Conservation (phyloP, 2,329 filamentous ascomycete species). For the Cladosporium halotolerans region DNA sequence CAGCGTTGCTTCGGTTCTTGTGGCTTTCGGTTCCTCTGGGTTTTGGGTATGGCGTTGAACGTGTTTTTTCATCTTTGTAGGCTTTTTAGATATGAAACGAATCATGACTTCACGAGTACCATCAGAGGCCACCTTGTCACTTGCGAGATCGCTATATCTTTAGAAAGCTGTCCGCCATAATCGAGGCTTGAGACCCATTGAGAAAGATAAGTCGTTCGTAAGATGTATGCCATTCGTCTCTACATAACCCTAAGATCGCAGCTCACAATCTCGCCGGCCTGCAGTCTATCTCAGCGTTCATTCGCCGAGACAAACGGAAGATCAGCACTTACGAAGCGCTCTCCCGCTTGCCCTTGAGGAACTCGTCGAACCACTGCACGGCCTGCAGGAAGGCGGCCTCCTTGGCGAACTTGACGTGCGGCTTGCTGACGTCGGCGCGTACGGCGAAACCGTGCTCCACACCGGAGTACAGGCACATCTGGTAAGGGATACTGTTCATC, state of each 20-base stretch:
- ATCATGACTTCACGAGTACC: too few species aligned
- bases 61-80: too few species aligned
- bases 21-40: too few species aligned
- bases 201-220: too few species aligned
- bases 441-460: conserved; percentile 71
- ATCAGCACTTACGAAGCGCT: conserved; percentile 7
- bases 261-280: not conserved
- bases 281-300: not conserved
- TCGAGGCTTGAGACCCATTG: too few species aligned
- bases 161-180: too few species aligned
- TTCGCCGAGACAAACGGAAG: not conserved
- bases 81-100: too few species aligned
- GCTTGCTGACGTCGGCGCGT: conserved; percentile 55
- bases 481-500: conserved; percentile 52
- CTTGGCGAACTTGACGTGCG: conserved; percentile 61
- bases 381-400: conserved; percentile 77
- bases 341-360: conserved; percentile 37
- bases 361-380: conserved; percentile 67
- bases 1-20: too few species aligned
- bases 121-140: too few species aligned
- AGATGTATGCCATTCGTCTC: not conserved
- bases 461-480: conserved; percentile 69
- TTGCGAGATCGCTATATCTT: too few species aligned
- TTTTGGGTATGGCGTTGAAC: too few species aligned
- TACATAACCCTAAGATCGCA: not conserved